Evolutionary conservation across 1,284 basidiomycete species (phyloP), one percentile per base, ranked within the genome.

Genomic region (Laetiporus sulphureus): DNA sequence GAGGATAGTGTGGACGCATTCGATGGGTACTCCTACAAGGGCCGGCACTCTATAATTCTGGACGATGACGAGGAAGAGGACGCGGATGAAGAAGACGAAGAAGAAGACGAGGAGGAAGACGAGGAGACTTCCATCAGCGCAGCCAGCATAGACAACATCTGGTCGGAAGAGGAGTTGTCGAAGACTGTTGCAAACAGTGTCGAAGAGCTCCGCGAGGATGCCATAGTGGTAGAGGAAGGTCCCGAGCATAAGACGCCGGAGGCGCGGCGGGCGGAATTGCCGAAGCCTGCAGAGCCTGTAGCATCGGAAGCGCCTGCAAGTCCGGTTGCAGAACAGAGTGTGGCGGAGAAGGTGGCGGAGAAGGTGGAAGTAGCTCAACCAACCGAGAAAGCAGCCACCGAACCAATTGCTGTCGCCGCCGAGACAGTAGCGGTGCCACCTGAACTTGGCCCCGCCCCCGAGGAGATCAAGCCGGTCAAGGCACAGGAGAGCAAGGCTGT

Each of bases 11-110:
- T 79, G 13, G 86, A 89, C 58, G 78, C 90, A 15, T 91, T 91
- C 55, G 89, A 91, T 62, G 88, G 87, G 11, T 91, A 91, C 60
- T 90, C 85, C 24, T 91, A 88, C 72, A 90, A 91, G 63, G 89
- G 85, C 10, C 71, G 86, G 22, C 72, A 89, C 61, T 88, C 87
- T 3, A 71, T 90, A 41, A 67, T 88, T 45, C 64, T 89, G 36
- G 85, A 86, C 45, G 80, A 78, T 31, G 79, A 80, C 8, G 78
- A 76, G 3, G 79, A 77, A 30, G 79, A 80, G 8, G 78, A 76
- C 3, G 79, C 77, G 33, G 68, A 67, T 31, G 68, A 66, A 11
- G 66, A 65, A 48, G 57, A 61, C 36, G 59, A 61, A 24, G 61
- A 57, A 36, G 67, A 67, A 1, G 56, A 55, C 7, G 56, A 57